phyloP scores from a whole-genome alignment of 2,329 filamentous ascomycete genomes.

The Sordariomycetes sp. region DNA sequence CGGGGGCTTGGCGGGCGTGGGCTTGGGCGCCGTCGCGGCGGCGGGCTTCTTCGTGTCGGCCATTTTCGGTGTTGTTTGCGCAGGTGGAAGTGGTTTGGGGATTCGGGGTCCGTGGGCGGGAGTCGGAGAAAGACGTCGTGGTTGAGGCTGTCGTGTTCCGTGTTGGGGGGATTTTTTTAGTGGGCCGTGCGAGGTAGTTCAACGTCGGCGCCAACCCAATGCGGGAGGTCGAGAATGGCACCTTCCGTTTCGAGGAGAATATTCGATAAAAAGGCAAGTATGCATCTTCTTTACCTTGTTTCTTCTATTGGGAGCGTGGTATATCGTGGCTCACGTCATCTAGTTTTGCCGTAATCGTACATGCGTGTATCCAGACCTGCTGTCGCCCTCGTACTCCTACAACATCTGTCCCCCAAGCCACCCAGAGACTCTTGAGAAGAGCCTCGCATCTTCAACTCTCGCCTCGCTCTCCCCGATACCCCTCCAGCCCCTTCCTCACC shows the following conservation, averaged over 20 bases:
- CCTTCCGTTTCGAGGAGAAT: not conserved
- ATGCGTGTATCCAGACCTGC: not conserved
- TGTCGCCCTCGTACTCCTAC: not conserved
- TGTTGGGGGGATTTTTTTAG: constrained; percentile 1
- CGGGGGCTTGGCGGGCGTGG: not conserved
- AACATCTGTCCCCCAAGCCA: too few species aligned
- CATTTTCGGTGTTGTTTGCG: not conserved
- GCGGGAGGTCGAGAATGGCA: not conserved
- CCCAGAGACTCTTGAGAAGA: too few species aligned
- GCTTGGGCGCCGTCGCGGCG: constrained; percentile 9
- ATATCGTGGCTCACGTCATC: not conserved
- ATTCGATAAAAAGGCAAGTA: not conserved
- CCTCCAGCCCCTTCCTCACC: constrained; percentile 33
- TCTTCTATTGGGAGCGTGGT: not conserved
- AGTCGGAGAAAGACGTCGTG: not conserved
- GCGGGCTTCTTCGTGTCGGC: constrained; percentile 4
- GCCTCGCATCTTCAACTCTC: not conserved
- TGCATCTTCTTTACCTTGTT: not conserved
- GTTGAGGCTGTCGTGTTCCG: not conserved
- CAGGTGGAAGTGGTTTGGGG: not conserved
- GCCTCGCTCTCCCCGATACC: not conserved
- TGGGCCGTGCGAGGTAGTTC: not conserved
- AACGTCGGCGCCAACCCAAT: not conserved
- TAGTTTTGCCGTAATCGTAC: not conserved
- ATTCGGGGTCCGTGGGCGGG: not conserved